Evolutionary conservation across 1,284 basidiomycete species (phyloP), one percentile per base, ranked within the genome.

Genomic region (Boletellus deceptivus): DNA sequence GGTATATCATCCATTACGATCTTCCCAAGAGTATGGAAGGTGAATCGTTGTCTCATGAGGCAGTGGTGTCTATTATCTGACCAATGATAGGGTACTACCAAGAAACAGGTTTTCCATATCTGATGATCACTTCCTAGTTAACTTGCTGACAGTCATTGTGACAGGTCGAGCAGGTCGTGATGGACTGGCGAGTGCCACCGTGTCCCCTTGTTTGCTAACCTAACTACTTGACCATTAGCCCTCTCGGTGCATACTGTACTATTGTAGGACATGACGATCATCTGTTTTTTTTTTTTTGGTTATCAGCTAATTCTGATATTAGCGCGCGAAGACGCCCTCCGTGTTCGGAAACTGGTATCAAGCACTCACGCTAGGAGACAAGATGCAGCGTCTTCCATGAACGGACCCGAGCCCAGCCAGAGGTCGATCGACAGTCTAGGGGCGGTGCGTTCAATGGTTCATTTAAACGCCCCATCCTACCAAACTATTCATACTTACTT

Each of bases 11-110:
- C 36, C 84, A 91, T 59, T 89, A 80, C 58, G 90, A 94, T 65
- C 67, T 92, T 40, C 89, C 89, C 0, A 90, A 87, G 65, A 90
- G 87, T 50, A 83, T 93, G 54, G 91, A 93, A 77, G 89, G 89
- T 83, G 45, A 57, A 70, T 46, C 8, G 25, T n/a, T 22, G n/a
- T 39, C 29, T 24, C 36, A 25, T 20, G 31, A 13, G 34, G n/a
- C 4, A 35, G 17, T 29, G 0, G 22, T 48, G 17, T 9, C 13
- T 7, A 0, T 10, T 35, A 8, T 46, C 35, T 54, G 46, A 56
- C 22, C 42, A 27, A 37, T 49, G 22, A 3, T 48, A 91, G 91
- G 89, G 0, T 94, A 86, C 68, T 94, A 94, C 64, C 92, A 94
- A 65, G 91, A 94, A 66, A 93, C 91, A 46, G 90, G 90, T 79